Percentiles rank a stretch among this genome's conserved stretches.
phyloP scores from a whole-genome alignment of 768 basidiomycete genomes.

The Serpula lacrymans region DNA sequence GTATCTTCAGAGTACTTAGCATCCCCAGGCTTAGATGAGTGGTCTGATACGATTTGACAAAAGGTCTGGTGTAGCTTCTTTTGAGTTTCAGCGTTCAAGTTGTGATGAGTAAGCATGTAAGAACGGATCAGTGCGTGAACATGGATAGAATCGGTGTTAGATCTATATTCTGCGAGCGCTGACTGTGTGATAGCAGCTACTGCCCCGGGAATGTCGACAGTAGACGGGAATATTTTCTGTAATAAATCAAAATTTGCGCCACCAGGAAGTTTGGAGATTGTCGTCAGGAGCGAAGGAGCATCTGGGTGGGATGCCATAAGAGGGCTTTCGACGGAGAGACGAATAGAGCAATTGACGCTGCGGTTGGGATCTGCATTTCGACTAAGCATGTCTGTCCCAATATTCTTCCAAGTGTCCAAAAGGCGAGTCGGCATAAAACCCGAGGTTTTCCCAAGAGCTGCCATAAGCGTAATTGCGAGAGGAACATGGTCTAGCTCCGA shows the following conservation, averaged over 20 bases:
- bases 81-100: no score
- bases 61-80: no score
- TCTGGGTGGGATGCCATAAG: constrained; percentile 14
- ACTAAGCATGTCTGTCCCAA: constrained; percentile 3
- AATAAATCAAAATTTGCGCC: constrained; percentile 11
- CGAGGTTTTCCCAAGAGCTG: constrained; percentile 13
- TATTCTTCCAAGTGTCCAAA: constrained; percentile 4
- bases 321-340: constrained; percentile 17
- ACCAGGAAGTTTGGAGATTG: constrained; percentile 22
- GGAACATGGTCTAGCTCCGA: constrained; percentile 27
- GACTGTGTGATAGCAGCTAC: no score
- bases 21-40: constrained; percentile 8
- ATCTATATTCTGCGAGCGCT: no score
- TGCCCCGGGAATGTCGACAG: not conserved
- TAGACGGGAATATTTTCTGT: not conserved
- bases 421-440: constrained; percentile 7
- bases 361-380: constrained; percentile 6
- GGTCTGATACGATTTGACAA: not conserved
- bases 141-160: no score
- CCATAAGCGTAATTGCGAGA: constrained; percentile 32
- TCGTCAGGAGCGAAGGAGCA: constrained; percentile 16
- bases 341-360: constrained; percentile 19
- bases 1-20: constrained; percentile 4
- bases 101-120: no score
- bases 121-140: not conserved